These are phyloP conservation scores for Sclerotinia glacialis DNA, from an alignment of 2,329 filamentous ascomycete species.

Conservation along the genomic window DNA sequence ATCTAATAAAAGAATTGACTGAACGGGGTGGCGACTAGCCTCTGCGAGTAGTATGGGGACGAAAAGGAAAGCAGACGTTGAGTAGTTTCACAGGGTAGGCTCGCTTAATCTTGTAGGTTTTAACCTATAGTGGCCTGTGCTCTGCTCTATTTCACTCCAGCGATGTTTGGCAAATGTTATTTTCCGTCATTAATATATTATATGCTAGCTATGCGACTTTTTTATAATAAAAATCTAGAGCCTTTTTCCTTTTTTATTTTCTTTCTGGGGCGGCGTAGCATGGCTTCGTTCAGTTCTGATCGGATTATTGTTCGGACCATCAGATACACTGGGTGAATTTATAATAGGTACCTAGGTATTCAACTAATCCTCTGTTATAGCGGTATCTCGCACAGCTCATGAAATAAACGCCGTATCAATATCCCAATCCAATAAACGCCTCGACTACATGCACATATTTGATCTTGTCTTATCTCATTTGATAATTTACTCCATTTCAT, in stretches of 20 bases:
- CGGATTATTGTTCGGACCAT: too few relatives aligned
- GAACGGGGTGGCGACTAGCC: neutral
- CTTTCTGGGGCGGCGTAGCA: too few relatives aligned
- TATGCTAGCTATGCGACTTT: too few relatives aligned
- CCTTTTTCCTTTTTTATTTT: too few relatives aligned
- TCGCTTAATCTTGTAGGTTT: too few relatives aligned
- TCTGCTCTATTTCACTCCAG: too few relatives aligned
- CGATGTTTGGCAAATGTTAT: too few relatives aligned
- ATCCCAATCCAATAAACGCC: slow-evolving; percentile 19
- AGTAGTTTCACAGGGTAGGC: too few relatives aligned
- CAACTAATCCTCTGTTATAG: slow-evolving; percentile 7
- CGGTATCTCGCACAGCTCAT: slow-evolving; percentile 13
- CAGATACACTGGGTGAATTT: neutral
- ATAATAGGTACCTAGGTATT: neutral
- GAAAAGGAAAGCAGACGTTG: neutral
- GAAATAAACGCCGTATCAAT: slow-evolving; percentile 18
- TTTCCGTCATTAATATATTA: too few relatives aligned
- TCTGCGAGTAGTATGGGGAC: neutral
- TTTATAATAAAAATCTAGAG: too few relatives aligned
- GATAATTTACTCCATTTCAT: slow-evolving; percentile 30
- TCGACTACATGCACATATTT: slow-evolving; percentile 12
- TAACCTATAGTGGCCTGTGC: too few relatives aligned
- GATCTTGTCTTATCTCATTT: slow-evolving; percentile 1
- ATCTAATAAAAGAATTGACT: neutral
- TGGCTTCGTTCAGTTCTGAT: too few relatives aligned